phyloP scores from a whole-genome alignment of 163 green algal genomes.

The Chlamydomonas reinhardtii region DNA sequence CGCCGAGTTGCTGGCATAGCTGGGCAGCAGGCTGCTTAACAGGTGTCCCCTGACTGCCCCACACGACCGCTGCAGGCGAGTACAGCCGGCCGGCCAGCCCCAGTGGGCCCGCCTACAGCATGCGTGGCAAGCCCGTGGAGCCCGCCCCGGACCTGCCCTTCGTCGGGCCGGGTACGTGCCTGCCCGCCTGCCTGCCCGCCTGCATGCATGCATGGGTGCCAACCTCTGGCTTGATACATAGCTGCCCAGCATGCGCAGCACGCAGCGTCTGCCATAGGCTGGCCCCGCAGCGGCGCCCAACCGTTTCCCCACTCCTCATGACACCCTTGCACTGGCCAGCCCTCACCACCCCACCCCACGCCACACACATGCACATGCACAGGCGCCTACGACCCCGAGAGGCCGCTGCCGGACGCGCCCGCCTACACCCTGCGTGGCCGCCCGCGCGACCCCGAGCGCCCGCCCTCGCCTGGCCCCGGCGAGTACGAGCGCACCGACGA shows the following conservation, averaged over 20 bases:
- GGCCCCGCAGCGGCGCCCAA: no score
- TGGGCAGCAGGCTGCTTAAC: no score
- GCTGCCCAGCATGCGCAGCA: no score
- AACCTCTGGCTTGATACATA: no score
- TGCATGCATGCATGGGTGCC: no score
- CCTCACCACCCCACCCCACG: no score
- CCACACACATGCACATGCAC: neutral
- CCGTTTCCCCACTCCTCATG: no score
- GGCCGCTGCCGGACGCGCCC: slow-evolving; percentile 2
- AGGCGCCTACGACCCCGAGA: slow-evolving; percentile 41
- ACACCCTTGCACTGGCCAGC: no score
- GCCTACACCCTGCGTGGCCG: slow-evolving; percentile 34
- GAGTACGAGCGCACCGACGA: slow-evolving; percentile 27
- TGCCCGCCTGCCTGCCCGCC: no score
- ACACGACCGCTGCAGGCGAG: slow-evolving; percentile 34
- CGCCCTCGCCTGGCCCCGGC: slow-evolving; percentile 26
- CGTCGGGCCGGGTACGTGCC: slow-evolving; percentile 9
- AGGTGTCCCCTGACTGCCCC: no score
- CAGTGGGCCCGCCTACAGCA: slow-evolving; percentile 41
- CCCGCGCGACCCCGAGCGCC: neutral
- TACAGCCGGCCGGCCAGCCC: neutral
- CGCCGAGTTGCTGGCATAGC: no score
- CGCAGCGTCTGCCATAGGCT: no score
- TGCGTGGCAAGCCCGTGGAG: slow-evolving; percentile 13
- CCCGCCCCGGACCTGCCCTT: slow-evolving; percentile 3